Evolutionary conservation across 2,329 filamentous ascomycete species (phyloP).

Genomic region (Epichloe coenophiala): DNA sequence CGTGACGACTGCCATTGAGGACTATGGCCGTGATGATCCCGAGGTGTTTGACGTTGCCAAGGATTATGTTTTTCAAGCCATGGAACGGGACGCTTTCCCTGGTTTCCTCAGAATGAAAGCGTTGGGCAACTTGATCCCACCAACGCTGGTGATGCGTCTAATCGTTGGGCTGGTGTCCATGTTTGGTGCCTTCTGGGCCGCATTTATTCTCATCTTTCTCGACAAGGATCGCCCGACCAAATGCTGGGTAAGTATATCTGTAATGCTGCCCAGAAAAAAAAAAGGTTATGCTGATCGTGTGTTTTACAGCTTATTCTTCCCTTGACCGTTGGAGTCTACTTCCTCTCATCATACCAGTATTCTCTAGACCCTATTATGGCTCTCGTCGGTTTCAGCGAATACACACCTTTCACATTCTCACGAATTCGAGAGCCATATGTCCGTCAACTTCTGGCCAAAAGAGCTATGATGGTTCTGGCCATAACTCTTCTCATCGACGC

Average conservation of each 20-base stretch:
- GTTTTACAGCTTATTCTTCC: constrained; percentile 54
- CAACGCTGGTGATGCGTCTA: constrained; percentile 74
- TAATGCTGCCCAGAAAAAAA: constrained; percentile 4
- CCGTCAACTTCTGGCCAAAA: constrained; percentile 68
- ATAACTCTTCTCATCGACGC: constrained; percentile 66
- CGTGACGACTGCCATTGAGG: constrained; percentile 79
- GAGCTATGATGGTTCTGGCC: constrained; percentile 66
- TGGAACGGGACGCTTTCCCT: constrained; percentile 98
- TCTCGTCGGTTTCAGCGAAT: constrained; percentile 79
- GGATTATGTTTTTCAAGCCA: constrained; percentile 98
- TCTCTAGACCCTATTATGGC: constrained; percentile 86
- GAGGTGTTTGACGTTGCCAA: constrained; percentile 96
- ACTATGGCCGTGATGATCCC: constrained; percentile 83
- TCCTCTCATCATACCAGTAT: constrained; percentile 85
- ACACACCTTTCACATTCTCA: constrained; percentile 87
- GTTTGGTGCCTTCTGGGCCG: constrained; percentile 89
- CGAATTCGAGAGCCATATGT: constrained; percentile 84
- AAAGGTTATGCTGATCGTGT: constrained; percentile 7
- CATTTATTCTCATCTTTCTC: constrained; percentile 85
- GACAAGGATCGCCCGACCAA: constrained; percentile 59
- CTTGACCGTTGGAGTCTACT: constrained; percentile 83
- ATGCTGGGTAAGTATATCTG: constrained; percentile 58
- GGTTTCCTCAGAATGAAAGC: constrained; percentile 93
- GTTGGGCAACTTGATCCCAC: constrained; percentile 85
- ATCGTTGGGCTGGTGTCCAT: constrained; percentile 71